phyloP scores from a whole-genome alignment of 2,329 filamentous ascomycete genomes.

The Fusarium sp. region DNA sequence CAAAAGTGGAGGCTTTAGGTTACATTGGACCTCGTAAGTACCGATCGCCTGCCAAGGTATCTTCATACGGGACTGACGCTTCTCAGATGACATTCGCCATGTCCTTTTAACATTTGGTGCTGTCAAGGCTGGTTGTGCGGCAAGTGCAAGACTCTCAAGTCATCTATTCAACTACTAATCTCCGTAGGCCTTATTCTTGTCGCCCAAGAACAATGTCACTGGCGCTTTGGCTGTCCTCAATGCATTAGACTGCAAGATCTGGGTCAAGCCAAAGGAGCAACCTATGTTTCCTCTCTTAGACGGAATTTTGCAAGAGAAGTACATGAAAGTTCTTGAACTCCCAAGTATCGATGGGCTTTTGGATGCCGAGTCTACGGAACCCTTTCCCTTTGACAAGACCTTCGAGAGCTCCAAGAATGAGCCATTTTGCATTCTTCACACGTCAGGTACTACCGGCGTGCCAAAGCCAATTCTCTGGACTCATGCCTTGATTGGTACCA shows the following conservation, averaged over 20 bases:
- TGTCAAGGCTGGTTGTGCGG: constrained; percentile 51
- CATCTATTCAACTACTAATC: not conserved
- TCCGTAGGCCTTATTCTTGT: constrained; percentile 49
- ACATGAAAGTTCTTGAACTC: constrained; percentile 47
- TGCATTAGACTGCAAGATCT: constrained; percentile 48
- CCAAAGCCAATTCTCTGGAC: constrained; percentile 56
- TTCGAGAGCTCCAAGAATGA: constrained; percentile 51
- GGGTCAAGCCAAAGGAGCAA: constrained; percentile 43
- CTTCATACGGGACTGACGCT: not conserved
- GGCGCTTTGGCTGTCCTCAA: constrained; percentile 51
- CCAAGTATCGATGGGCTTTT: constrained; percentile 48
- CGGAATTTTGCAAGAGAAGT: constrained; percentile 39
- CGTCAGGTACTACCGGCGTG: constrained; percentile 57
- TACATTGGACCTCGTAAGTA: constrained; percentile 52
- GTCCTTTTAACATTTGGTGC: constrained; percentile 48
- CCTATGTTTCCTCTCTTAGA: constrained; percentile 37
- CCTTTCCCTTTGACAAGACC: constrained; percentile 48
- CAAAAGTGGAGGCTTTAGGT: constrained; percentile 41
- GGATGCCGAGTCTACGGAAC: not conserved
- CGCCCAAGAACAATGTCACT: constrained; percentile 51
- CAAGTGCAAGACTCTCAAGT: constrained; percentile 16
- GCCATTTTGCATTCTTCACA: constrained; percentile 55
- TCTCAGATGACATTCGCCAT: constrained; percentile 48
- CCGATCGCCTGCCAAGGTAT: not conserved
- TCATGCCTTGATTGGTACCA: constrained; percentile 49